Percentiles rank a stretch among this genome's conserved stretches.
Conservation (phyloP, 192 early-diverging fungal genomes). For the Piromyces sp. region DNA sequence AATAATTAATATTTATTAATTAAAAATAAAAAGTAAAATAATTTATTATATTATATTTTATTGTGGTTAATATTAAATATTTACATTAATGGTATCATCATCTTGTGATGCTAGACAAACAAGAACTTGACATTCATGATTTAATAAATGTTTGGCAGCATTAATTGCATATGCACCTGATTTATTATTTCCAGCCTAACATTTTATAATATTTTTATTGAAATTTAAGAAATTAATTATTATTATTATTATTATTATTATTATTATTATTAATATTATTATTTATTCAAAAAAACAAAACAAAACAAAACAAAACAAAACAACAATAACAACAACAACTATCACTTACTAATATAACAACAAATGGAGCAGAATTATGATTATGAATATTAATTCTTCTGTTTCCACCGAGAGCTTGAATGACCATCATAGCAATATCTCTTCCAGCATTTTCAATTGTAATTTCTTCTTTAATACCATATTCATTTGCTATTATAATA, state of each 20-base stretch:
- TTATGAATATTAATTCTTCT: constrained; percentile 59
- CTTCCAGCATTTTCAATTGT: constrained; percentile 68
- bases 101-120: constrained; percentile 21
- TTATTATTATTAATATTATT: too few species aligned
- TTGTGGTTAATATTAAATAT: too few species aligned
- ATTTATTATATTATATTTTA: too few species aligned
- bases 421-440: constrained; percentile 46
- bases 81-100: constrained; percentile 18
- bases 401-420: constrained; percentile 52
- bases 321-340: too few species aligned
- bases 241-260: too few species aligned
- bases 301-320: too few species aligned
- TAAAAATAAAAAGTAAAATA: too few species aligned
- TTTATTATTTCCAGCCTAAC: constrained; percentile 53
- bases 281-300: too few species aligned
- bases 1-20: too few species aligned
- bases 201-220: too few species aligned
- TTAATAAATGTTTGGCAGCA: constrained; percentile 57
- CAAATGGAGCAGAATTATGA: constrained; percentile 50
- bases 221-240: too few species aligned
- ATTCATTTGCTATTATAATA: constrained; percentile 25
- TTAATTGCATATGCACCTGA: constrained; percentile 52
- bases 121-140: constrained; percentile 54
- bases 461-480: constrained; percentile 48
- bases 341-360: constrained; percentile 33